phyloP scores from a whole-genome alignment of 352 stramenopile species.

The Phytophthora pinifolia region DNA sequence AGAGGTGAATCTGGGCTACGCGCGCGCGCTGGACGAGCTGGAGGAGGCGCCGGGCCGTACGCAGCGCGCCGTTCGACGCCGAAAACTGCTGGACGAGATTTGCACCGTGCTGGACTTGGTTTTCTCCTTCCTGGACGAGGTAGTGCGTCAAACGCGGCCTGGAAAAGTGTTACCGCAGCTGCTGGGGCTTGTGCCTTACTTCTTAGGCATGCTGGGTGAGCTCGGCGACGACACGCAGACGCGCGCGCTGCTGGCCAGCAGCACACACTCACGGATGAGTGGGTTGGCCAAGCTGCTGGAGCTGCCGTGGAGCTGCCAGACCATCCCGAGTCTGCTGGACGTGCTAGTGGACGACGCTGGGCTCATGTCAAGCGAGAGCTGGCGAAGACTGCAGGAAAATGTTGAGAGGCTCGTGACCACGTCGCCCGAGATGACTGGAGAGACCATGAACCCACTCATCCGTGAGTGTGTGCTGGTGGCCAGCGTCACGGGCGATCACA shows the following conservation, averaged over 20 bases:
- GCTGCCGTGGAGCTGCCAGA: slow-evolving; percentile 59
- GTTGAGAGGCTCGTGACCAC: slow-evolving; percentile 48
- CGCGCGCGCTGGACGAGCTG: slow-evolving; percentile 42
- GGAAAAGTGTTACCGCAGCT: slow-evolving; percentile 58
- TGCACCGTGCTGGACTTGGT: slow-evolving; percentile 51
- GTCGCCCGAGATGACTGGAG: slow-evolving; percentile 33
- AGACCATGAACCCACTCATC: slow-evolving; percentile 64
- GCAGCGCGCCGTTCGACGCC: slow-evolving; percentile 8
- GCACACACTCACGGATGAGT: too few relatives aligned
- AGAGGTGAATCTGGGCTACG: slow-evolving; percentile 72
- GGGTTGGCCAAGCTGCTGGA: slow-evolving; percentile 67
- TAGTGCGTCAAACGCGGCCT: slow-evolving; percentile 29
- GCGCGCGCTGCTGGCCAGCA: too few relatives aligned
- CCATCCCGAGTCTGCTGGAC: slow-evolving; percentile 59
- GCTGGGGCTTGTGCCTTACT: slow-evolving; percentile 57
- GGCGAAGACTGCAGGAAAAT: slow-evolving; percentile 42
- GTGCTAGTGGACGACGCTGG: slow-evolving; percentile 49
- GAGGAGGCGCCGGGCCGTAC: slow-evolving; percentile 8
- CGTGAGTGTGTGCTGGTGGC: slow-evolving; percentile 64
- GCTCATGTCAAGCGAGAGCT: slow-evolving; percentile 46
- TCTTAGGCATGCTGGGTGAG: slow-evolving; percentile 51
- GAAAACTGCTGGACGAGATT: slow-evolving; percentile 50
- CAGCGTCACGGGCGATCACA: slow-evolving; percentile 35
- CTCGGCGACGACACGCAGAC: slow-evolving; percentile 1
- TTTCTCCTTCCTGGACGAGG: slow-evolving; percentile 54